Percentiles rank a stretch among this genome's conserved stretches.
phyloP scores from a whole-genome alignment of 1,139 yeast genomes.

The Debaryomyces coudertii region DNA sequence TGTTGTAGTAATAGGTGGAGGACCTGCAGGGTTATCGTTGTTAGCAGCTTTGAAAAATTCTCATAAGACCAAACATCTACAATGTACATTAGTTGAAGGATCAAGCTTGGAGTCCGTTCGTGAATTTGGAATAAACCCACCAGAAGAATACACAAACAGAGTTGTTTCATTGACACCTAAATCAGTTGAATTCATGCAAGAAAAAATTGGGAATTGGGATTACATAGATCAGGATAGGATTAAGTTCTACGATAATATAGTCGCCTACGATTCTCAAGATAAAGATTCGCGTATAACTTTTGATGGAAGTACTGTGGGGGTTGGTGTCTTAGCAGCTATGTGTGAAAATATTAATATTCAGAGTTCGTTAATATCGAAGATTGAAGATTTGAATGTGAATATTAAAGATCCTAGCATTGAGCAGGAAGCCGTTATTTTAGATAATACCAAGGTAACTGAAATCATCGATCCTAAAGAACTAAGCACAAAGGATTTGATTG shows the following conservation, averaged over 20 bases:
- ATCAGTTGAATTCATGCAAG: conserved; percentile 64
- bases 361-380: conserved; percentile 59
- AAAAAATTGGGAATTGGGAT: conserved; percentile 75
- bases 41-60: conserved; percentile 78
- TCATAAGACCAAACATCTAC: conserved; percentile 58
- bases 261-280: conserved; percentile 82
- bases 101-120: conserved; percentile 57
- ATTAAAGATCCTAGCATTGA: conserved; percentile 26
- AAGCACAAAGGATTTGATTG: conserved; percentile 21
- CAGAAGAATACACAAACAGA: conserved; percentile 70
- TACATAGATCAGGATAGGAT: conserved; percentile 68
- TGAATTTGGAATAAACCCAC: conserved; percentile 56
- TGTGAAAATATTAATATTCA: conserved; percentile 86
- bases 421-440: conserved; percentile 48
- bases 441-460: conserved; percentile 65
- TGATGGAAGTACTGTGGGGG: conserved; percentile 55
- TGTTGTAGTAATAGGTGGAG: conserved; percentile 92
- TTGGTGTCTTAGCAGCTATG: conserved; percentile 69
- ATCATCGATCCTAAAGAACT: conserved; percentile 35
- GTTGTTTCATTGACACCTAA: conserved; percentile 87
- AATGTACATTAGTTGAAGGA: conserved; percentile 76
- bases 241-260: conserved; percentile 77
- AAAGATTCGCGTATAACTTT: conserved; percentile 71
- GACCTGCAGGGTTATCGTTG: conserved; percentile 93
- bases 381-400: conserved; percentile 50